Base-by-base conservation (phyloP, 1,284 basidiomycete species). In the Moniliophthora roreri region DNA sequence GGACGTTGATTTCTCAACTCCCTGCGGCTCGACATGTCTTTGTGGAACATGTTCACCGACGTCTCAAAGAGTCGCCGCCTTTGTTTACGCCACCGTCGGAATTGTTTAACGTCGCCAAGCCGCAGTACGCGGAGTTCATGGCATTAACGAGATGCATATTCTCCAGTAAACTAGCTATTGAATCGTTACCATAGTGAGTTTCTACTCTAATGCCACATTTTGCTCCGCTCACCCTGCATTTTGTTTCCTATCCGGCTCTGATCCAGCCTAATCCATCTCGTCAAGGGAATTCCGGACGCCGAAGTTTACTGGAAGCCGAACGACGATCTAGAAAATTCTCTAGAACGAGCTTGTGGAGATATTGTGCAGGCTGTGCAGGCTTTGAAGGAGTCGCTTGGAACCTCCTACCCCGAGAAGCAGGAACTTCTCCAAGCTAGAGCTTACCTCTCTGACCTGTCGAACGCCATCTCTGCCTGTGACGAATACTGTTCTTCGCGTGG, bases 311-410 rank as follows among this genome's bases (percentile, higher is more conserved):
- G 60, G 60, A 9, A 20, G 21, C 16, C 51, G 7, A 48, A 51
- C 21, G 52, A 50, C 21, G 36, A 47, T 10, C 41, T 50, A 9
- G 58, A 56, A 13, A 15, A 36, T 2, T 44, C 41, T 6, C 45
- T 61, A 24, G 38, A 50, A 9, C 47, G 45, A n/a, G 53, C 50
- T n/a, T 50, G 51, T 51, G 60, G 55, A 7, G 60, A 61, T 38
- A 50, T 59, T 44, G 54, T 61, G 1, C 60, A 61, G 20, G 60
- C 60, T 10, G 48, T 61, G n/a, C 60, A 61, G 44, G 60, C 60
- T n/a, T 36, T 61, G 20, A 61, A 61, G 37, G 60, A 61, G 41
- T 52, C 51, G 26, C 24, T 50, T 23, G 18, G n/a, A 7, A 18
- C 9, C 37, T 18, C 20, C 55, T 9, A 11, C 36, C 13, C 50